These are phyloP conservation scores for Talaromyces proteolyticus DNA, from an alignment of 495 filamentous ascomycete genomes.

Conservation along the genomic window DNA sequence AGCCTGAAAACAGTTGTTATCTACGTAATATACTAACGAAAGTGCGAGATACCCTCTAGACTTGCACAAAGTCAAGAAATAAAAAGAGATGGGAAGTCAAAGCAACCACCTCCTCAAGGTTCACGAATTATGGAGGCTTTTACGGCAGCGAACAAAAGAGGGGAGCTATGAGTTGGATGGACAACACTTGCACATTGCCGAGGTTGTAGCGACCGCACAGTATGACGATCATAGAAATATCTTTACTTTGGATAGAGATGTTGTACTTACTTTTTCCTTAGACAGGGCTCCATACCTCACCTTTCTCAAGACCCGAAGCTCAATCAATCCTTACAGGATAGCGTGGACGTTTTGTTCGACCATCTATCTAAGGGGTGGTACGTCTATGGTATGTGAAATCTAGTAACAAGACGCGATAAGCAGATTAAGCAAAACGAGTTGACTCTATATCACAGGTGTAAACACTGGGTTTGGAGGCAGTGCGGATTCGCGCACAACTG, in stretches of 20 bases:
- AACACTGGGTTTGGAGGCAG: conserved; percentile 66
- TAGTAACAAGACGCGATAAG: neutral
- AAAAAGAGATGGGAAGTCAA: no score
- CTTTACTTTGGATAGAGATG: neutral
- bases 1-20: no score
- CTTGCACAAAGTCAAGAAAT: no score
- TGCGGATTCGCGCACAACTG: conserved; percentile 45
- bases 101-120: neutral
- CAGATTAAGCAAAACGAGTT: neutral
- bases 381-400: neutral
- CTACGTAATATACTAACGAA: no score
- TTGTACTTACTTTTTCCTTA: neutral
- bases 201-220: neutral
- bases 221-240: neutral
- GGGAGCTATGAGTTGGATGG: neutral
- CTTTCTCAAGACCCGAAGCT: neutral
- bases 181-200: neutral
- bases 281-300: neutral
- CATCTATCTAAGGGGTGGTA: neutral
- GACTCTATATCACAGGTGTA: conserved; percentile 33
- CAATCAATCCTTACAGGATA: neutral
- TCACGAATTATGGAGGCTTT: neutral
- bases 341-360: neutral
- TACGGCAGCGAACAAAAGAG: neutral
- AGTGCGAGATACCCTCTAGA: no score